Evolutionary conservation across 805 yeast species (phyloP).

Genomic region (Ogataea saltuana): DNA sequence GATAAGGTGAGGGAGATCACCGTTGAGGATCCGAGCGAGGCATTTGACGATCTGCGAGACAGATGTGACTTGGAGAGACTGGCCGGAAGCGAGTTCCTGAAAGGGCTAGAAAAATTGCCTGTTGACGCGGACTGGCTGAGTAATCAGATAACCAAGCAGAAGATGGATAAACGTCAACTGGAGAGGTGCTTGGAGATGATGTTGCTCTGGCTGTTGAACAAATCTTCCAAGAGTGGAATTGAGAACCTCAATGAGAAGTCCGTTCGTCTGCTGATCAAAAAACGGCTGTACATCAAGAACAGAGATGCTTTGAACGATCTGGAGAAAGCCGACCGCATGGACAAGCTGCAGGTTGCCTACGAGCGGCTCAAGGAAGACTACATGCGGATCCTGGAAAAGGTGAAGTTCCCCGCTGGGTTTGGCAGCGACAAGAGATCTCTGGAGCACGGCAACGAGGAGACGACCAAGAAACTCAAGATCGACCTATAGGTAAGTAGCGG

Average conservation of each 20-base stretch:
- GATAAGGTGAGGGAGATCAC: constrained; percentile 64
- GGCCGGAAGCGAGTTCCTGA: constrained; percentile 32
- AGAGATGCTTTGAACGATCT: constrained; percentile 71
- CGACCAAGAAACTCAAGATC: constrained; percentile 12
- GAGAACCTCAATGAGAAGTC: constrained; percentile 34
- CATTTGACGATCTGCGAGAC: constrained; percentile 89
- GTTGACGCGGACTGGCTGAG: constrained; percentile 40
- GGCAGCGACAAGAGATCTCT: constrained; percentile 15
- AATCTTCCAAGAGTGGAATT: constrained; percentile 26
- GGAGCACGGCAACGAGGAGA: constrained; percentile 6
- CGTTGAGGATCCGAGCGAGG: constrained; percentile 93
- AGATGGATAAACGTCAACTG: constrained; percentile 78
- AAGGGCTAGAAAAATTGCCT: constrained; percentile 30
- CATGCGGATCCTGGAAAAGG: constrained; percentile 48
- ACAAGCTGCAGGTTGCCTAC: constrained; percentile 76
- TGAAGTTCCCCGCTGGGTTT: constrained; percentile 17
- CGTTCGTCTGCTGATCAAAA: constrained; percentile 65
- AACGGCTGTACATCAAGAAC: constrained; percentile 75
- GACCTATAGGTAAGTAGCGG: background rate
- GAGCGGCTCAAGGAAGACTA: constrained; percentile 71
- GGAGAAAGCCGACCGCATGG: constrained; percentile 61
- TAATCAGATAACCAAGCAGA: constrained; percentile 41
- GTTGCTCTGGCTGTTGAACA: constrained; percentile 42
- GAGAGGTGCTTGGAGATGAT: constrained; percentile 77
- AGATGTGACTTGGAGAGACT: constrained; percentile 67